Base-by-base conservation (phyloP, 2,329 filamentous ascomycete species). In the Phaeosphaeriaceae sp. region DNA sequence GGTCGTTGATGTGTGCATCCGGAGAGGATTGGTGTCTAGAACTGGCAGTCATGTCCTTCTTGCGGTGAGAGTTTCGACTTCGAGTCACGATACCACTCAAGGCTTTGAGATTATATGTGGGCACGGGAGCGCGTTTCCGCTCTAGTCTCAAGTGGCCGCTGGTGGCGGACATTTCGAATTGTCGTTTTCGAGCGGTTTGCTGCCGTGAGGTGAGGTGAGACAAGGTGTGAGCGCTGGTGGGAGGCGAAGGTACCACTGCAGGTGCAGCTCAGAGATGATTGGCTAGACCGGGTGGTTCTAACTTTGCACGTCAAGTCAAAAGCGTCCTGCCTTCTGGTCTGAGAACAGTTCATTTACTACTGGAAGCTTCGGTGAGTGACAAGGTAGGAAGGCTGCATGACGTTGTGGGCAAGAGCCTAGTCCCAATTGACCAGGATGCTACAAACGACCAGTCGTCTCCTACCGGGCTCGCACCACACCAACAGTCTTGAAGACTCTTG, bases 91-190 rank as follows among this genome's bases (percentile, higher is more conserved):
- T 53, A 17, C 24, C 44, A 20, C 44, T 42, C 5, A 59, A 50
- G 10, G 21, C 17, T 44, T 54, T 54, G 11, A 56, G 36, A 7
- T 52, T 53, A 10, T 57, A 58, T 2, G 58, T 52, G 31, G 17
- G 21, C 4, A 56, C 52, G 22, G 31, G 31, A 15, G 36, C 54
- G 27, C 54, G 51, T 19, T 36, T 41, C 48, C 49, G 55, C 22
- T 19, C 40, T 3, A 42, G 19, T 3, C 49, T 42, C 19, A 33
- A 13, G 31, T 3, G 7, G 13, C 31, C 13, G 31, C 13, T 11
- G 31, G 31, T 36, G 13, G 31, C 31, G 6, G 6, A 7, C 31
- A 36, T 36, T 7, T 36, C 13, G 31, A 36, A 27, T 27, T 9
- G 25, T 9, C 9, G 4, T 27, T 27, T 27, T 9, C 25, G 25